Base-by-base conservation (phyloP, 78 protist genomes). In the slime mould (Dictyostelium discoideum) region DNA sequence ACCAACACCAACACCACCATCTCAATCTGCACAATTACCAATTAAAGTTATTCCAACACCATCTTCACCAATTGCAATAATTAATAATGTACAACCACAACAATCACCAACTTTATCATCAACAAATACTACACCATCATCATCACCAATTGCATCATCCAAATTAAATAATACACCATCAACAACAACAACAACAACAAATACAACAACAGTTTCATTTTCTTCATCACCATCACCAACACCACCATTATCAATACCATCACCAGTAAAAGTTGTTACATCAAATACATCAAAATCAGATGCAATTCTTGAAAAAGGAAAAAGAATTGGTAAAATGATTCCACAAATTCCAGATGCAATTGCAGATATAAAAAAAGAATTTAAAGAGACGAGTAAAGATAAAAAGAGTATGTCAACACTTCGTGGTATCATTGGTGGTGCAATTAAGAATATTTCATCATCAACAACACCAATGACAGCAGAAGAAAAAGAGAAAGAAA, bases 341-440 rank as follows among this genome's bases (percentile, higher is more conserved):
- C 50, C 79, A 44, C 90, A 26, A 69, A 44, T 44, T n/a, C 60
- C 82, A 11, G 29, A 6, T 29, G 63, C 90, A 22, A 85, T 39
- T 26, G 40, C 39, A 16, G 54, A 69, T 24, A 46, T 24, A 8
- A 40, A 26, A 37, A 63, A 63, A 5, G 50, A 86, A 26, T 42
- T 40, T 54, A 77, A 86, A n/a, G 79, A 86, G 16, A 77, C 77
- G 7, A 85, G 44, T 8, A 86, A 86, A 69, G 84, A 86, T 37
- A 67, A 86, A 26, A 87, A 87, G 63, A 86, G 84, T 16, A 82
- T 90, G 13, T 72, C 88, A 50, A 90, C 95, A 65, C 24, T 90
- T 3, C 63, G 95, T n/a, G 88, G 88, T 40, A 65, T 90, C 4
- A 83, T 90, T 39, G 95, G 88, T n/a, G 87, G 79, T 22, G 95